These are phyloP conservation scores for Cubamyces lactineus DNA, from an alignment of 768 basidiomycete species.

Conservation along the genomic window DNA sequence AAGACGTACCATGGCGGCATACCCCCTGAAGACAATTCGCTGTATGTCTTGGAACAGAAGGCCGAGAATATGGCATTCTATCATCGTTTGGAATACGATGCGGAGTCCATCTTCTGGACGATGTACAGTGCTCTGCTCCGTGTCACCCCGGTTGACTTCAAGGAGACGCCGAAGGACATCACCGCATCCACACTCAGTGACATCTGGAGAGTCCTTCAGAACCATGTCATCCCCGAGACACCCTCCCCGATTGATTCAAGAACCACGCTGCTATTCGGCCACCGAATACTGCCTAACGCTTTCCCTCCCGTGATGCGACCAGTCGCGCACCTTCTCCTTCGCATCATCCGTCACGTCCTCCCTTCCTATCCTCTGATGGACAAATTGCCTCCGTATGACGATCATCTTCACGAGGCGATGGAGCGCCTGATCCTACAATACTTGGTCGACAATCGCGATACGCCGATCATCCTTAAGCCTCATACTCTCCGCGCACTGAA, in stretches of 20 bases:
- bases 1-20: background rate
- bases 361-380: slow-evolving; percentile 3
- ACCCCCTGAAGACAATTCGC: background rate
- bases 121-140: background rate
- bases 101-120: slow-evolving; percentile 1
- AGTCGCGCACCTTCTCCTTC: background rate
- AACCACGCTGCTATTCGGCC: too few relatives aligned
- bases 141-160: background rate
- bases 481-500: background rate
- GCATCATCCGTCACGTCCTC: background rate
- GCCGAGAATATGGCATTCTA: background rate
- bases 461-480: background rate
- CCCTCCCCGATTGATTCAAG: background rate
- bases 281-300: too few relatives aligned
- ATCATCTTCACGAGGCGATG: slow-evolving; percentile 13
- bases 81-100: slow-evolving; percentile 1
- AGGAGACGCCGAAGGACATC: background rate
- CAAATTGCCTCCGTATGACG: background rate
- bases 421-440: slow-evolving; percentile 10
- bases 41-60: background rate
- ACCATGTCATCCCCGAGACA: background rate
- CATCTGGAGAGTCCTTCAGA: background rate
- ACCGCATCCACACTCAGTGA: background rate
- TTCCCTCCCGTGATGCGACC: too few relatives aligned
- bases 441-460: slow-evolving; percentile 8